phyloP scores from a whole-genome alignment of 2,329 filamentous ascomycete species.

The Chaetoscypha palmicola region DNA sequence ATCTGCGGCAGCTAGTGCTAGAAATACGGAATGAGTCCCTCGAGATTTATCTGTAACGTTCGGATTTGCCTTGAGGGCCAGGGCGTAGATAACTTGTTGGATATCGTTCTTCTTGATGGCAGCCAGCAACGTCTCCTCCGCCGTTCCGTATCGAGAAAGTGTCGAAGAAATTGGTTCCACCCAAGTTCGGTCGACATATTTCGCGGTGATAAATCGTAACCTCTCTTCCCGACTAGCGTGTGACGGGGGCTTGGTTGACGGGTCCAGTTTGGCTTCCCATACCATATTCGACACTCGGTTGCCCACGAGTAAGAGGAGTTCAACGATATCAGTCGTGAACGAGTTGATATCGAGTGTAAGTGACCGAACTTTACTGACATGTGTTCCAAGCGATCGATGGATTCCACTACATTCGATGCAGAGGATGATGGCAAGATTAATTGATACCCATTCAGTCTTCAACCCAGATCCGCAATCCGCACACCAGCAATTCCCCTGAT shows the following conservation, averaged over 20 bases:
- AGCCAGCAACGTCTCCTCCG: conserved; percentile 84
- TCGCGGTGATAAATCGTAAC: conserved; percentile 88
- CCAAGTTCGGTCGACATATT: conserved; percentile 80
- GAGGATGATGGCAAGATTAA: conserved; percentile 91
- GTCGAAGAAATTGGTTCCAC: conserved; percentile 72
- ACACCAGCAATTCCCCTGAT: conserved; percentile 89
- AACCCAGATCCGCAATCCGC: conserved; percentile 87
- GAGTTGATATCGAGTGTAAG: conserved; percentile 92
- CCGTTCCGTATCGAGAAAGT: conserved; percentile 65
- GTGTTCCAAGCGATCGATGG: conserved; percentile 89
- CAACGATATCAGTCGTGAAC: conserved; percentile 94
- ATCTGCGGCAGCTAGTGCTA: conserved; percentile 87
- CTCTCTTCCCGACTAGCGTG: conserved; percentile 83
- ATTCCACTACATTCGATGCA: conserved; percentile 99
- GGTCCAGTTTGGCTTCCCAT: conserved; percentile 83
- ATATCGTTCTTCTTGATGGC: conserved; percentile 97
- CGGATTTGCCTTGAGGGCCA: conserved; percentile 79
- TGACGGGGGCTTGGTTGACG: conserved; percentile 60
- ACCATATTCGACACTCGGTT: conserved; percentile 95
- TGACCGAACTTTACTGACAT: conserved; percentile 95
- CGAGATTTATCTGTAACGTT: conserved; percentile 82
- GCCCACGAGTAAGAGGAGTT: conserved; percentile 82
- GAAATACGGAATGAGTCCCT: conserved; percentile 80
- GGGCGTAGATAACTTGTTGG: conserved; percentile 81
- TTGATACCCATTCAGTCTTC: conserved; percentile 98